Conservation (phyloP, 352 stramenopile species). For the Phytophthora sp. region DNA sequence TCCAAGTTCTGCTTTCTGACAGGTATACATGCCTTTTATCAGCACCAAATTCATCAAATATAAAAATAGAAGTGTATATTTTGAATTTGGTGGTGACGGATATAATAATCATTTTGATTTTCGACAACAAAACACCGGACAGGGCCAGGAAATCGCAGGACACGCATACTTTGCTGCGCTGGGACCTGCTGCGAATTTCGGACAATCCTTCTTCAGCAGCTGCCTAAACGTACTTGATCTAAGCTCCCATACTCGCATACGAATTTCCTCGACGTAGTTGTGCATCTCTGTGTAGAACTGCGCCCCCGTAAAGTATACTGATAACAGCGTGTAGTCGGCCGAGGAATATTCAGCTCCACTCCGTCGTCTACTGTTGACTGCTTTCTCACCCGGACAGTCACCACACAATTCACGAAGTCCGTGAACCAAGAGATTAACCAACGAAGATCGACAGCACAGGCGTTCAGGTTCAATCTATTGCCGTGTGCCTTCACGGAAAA, state of each 20-base stretch:
- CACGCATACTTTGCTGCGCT: slow-evolving; percentile 19
- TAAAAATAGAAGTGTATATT: background rate
- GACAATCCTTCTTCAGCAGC: too few species aligned
- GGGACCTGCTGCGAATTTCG: slow-evolving; percentile 10
- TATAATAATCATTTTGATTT: too few species aligned
- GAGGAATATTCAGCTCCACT: background rate
- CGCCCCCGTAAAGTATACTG: too few species aligned
- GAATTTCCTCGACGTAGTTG: background rate
- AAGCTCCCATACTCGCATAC: background rate
- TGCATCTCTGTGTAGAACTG: background rate
- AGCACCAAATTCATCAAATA: too few species aligned
- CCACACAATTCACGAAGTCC: background rate
- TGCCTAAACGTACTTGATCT: background rate
- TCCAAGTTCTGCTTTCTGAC: background rate
- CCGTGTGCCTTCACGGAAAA: background rate
- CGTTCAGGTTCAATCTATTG: background rate
- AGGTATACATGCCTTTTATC: too few species aligned
- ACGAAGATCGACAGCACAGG: background rate
- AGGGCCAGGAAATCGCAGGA: too few species aligned
- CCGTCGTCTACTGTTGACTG: background rate
- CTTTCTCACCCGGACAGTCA: background rate
- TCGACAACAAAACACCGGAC: too few species aligned
- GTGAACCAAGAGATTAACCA: background rate
- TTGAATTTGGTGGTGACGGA: background rate
- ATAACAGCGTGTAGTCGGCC: background rate